These are phyloP conservation scores for Pseudogymnoascus sp. DNA, from an alignment of 2,329 filamentous ascomycete genomes.

Conservation along the genomic window DNA sequence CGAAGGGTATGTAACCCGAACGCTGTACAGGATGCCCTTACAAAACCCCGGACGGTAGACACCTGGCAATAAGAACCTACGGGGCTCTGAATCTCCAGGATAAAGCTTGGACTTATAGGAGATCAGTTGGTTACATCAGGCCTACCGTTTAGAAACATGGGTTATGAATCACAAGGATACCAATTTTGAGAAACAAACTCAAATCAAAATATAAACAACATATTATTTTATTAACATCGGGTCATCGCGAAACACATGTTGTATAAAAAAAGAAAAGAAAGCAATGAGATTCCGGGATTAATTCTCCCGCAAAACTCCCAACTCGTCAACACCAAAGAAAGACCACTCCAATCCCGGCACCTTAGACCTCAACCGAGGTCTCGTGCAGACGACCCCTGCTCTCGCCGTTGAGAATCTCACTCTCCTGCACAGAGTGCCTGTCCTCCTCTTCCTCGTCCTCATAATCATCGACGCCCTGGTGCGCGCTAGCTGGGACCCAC, in stretches of 20 bases:
- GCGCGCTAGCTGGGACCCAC: constrained; percentile 68
- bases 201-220: constrained; percentile 3
- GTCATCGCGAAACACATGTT: constrained; percentile 5
- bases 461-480: constrained; percentile 49
- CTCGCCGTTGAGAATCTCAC: constrained; percentile 49
- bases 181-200: not conserved
- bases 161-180: not conserved
- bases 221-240: constrained; percentile 9
- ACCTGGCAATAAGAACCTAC: not conserved
- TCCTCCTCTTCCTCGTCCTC: constrained; percentile 61
- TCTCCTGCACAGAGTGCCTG: constrained; percentile 43
- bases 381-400: constrained; percentile 48
- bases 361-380: constrained; percentile 30
- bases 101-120: not conserved
- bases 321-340: constrained; percentile 8
- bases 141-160: not conserved
- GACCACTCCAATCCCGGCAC: not conserved
- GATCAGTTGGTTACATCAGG: not conserved
- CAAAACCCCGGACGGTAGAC: not conserved
- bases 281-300: constrained; percentile 2
- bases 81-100: not conserved
- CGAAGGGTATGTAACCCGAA: not conserved
- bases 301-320: constrained; percentile 7
- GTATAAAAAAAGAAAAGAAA: constrained; percentile 3
- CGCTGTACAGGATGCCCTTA: not conserved